Base-by-base conservation (phyloP, 2,329 filamentous ascomycete species). In the Phialophora verrucosa region DNA sequence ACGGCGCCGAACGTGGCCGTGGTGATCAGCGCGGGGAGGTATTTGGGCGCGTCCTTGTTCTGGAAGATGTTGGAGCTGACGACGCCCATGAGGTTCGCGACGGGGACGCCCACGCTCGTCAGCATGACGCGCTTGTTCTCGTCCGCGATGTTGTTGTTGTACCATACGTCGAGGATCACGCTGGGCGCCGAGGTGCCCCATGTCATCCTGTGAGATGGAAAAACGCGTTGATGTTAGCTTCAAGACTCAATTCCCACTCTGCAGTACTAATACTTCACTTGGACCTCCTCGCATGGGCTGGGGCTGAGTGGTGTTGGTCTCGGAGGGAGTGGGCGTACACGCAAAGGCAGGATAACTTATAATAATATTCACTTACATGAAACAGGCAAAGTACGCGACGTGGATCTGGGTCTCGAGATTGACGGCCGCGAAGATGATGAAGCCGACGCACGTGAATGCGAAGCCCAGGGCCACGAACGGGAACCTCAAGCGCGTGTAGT, bases 101-200 rank as follows among this genome's bases (percentile, higher is more conserved):
- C 71, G 0, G 81, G 83, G 5, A 83, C 82, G 1, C 82, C 74
- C 14, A 84, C 73, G 0, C 80, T 83, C 0, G 81, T 84, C 10
- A 80, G 83, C 0, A 82, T 81, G 4, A 83, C 82, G 0, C 83
- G 78, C 0, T 76, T 78, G 51, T 80, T 84, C 73, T 86, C 83
- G 27, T 81, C 79, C 7, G 83, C 73, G 50, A 83, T 84, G 70
- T 85, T 85, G 67, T 84, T 85, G 63, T 84, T 84, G 79, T 92
- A 93, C 88, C 88, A 90, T 64, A 87, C 82, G 70, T 87, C 80
- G 17, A 89, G 81, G 12, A 93, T 81, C 8, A 93, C 90, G 0
- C 87, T 90, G 0, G 91, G 90, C 0, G 90, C 90, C 0, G 87
- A 89, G 0, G 90, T 92, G 17, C 91, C 91, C 88, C 90, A 92